A percentile compares a stretch with the other conserved stretches of the same genome.
phyloP scores from a whole-genome alignment of 306 rosid genomes.

The Cajanus cajan region DNA sequence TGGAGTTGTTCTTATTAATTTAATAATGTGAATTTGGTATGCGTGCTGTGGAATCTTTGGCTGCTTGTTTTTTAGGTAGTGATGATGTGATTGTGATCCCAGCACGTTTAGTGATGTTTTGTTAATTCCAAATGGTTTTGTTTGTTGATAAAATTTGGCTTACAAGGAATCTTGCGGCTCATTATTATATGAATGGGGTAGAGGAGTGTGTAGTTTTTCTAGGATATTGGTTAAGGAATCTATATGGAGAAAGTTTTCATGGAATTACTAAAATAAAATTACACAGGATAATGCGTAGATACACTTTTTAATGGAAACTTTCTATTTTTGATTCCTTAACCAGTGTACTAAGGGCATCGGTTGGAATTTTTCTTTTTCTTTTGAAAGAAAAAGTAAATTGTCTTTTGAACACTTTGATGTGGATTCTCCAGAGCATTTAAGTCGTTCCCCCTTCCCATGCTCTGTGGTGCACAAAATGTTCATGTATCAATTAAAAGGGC shows the following conservation, averaged over 20 bases:
- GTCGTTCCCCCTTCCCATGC: neutral
- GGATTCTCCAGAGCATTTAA: neutral
- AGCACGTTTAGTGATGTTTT: neutral
- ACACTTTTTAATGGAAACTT: too few species aligned
- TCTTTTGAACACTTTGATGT: neutral
- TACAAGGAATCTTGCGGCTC: constrained; percentile 1
- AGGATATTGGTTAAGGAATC: neutral
- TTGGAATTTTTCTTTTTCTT: neutral
- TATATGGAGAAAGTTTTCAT: too few species aligned
- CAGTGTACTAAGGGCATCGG: too few species aligned
- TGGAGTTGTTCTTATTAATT: neutral
- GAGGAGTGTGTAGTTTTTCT: neutral
- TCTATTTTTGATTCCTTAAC: too few species aligned
- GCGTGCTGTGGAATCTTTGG: neutral
- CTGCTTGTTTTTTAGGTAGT: neutral
- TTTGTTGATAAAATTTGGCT: constrained; percentile 10
- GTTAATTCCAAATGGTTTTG: neutral
- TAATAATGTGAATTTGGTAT: neutral
- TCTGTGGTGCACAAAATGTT: neutral
- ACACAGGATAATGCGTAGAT: too few species aligned
- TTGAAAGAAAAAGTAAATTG: neutral
- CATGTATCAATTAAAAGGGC: neutral
- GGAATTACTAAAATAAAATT: too few species aligned
- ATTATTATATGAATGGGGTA: neutral
- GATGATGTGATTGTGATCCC: neutral